Conservation (phyloP, 345 rosid species). For the Zanthoxylum bungeanum region DNA sequence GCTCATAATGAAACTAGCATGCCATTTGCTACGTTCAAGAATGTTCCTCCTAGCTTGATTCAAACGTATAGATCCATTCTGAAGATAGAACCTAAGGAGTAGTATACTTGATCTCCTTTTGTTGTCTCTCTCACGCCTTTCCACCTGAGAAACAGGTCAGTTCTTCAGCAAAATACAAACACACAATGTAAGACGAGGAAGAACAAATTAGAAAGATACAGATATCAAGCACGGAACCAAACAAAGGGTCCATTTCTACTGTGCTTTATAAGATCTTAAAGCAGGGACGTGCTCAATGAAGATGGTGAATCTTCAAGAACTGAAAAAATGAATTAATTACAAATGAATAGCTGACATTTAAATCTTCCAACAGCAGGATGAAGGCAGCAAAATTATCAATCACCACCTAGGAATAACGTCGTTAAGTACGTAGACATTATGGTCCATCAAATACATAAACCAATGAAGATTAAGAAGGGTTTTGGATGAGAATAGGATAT, state of each 20-base stretch:
- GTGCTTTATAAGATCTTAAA: neutral
- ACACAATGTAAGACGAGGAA: neutral
- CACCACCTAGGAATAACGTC: neutral
- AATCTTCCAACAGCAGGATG: neutral
- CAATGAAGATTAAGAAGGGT: neutral
- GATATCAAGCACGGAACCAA: neutral
- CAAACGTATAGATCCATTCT: conserved; percentile 63
- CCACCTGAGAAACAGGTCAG: conserved; percentile 59
- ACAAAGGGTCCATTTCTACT: neutral
- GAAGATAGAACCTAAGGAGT: conserved; percentile 78
- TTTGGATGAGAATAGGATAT: neutral
- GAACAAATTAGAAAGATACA: neutral
- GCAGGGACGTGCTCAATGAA: neutral
- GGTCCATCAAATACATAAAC: neutral
- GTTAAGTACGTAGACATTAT: neutral
- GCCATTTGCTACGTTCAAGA: conserved; percentile 97
- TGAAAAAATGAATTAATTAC: neutral
- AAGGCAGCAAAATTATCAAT: neutral
- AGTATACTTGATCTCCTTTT: conserved; percentile 68
- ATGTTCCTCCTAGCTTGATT: conserved; percentile 91
- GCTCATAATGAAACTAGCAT: conserved; percentile 82
- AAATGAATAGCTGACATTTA: neutral
- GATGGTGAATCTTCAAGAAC: neutral
- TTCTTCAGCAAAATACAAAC: conserved; percentile 7
- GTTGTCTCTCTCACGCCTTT: conserved; percentile 90